Evolutionary conservation across 441 rosid species (phyloP), one percentile per base, ranked within the genome.

Genomic region (Dalechampia spathulata): DNA sequence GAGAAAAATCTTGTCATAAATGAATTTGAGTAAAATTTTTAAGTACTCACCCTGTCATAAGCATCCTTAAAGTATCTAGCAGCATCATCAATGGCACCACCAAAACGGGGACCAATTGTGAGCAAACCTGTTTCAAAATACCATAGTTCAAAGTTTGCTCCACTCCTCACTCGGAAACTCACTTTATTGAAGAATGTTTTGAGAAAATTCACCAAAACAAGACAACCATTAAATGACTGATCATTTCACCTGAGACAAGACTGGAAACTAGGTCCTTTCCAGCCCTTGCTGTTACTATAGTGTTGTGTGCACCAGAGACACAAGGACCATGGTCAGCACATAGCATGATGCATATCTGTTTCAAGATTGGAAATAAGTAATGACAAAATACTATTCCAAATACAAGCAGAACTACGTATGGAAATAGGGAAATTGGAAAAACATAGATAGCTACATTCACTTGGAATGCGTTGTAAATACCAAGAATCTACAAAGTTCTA

Each of bases 311-410:
- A 28, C 98, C 95, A 2, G 98, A 88, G 69, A 91, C 96, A 43
- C 96, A 86, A 64, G 96, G 96, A 51, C 98, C 98, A 23, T 86
- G 98, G 70, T 88, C 98, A 23, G 96, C 98, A 76, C 96, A 91
- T 61, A 88, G 60, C 96, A 88, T 91, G 69, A 88, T 78, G 77
- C 98, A 88, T 74, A 88, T 91, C 95, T 91, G 83, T 55, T 53
- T 62, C 63, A 52, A 65, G 44, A 39, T 54, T 72, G 44, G 40
- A 60, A 44, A 59, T 45, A 39, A 47, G 27, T 26, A 21, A 59
- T 4, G 21, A 12, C 20, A 26, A 34, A 17, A 20, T 30, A 14
- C 61, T 9, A 55, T 44, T 52, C 45, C 30, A 10, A 49, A 49
- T 50, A 49, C 34, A 39, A 19, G 63, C 10, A 36, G 14, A 54